Evolutionary conservation across 176 grass and related monocot species (phyloP), one percentile per base, ranked within the genome.

Genomic region (Aegilops speltoides): DNA sequence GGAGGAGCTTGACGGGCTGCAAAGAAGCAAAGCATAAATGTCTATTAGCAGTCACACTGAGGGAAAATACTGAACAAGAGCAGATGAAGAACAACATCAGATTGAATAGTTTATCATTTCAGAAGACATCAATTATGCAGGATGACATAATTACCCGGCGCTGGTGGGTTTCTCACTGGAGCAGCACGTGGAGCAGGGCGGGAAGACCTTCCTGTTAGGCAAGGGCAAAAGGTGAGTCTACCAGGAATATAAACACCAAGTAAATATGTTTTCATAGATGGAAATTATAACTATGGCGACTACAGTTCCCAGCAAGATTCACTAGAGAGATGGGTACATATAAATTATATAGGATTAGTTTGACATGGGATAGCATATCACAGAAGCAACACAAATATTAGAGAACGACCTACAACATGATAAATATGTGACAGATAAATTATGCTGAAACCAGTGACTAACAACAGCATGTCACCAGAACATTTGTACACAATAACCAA

Each of bases 141-240:
- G 17, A 36, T 12, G 20, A 26, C 2, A 15, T 22, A 26, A 11
- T 11, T 91, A 98, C 96, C 96, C 89, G 88, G 90, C 79, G 93
- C 92, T 1, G 93, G 97, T 60, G 93, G 86, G 75, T 95, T 93
- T 46, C 92, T 92, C 66, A 93, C 64, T 0, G 94, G 85, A 64
- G 97, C 92, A 37, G 83, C 78, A 17, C 97, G 97, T 19, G 97
- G 87, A 73, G 92, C 90, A 83, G 94, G 77, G 40, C 92, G 94
- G 25, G 96, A 88, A 4, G 96, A 88, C 56, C 94, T 90, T 91
- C 85, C 94, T 99, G 84, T 37, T 48, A 78, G 19, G 70, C 4
- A 69, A 70, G 25, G 20, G 59, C 3, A 13, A 79, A 25, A 36
- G 7, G 40, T 73, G 25, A 86, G 33, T 16, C 83, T 28, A 65